These are phyloP conservation scores for Amylocarpus encephaloides DNA, from an alignment of 2,329 filamentous ascomycete species.

Conservation along the genomic window DNA sequence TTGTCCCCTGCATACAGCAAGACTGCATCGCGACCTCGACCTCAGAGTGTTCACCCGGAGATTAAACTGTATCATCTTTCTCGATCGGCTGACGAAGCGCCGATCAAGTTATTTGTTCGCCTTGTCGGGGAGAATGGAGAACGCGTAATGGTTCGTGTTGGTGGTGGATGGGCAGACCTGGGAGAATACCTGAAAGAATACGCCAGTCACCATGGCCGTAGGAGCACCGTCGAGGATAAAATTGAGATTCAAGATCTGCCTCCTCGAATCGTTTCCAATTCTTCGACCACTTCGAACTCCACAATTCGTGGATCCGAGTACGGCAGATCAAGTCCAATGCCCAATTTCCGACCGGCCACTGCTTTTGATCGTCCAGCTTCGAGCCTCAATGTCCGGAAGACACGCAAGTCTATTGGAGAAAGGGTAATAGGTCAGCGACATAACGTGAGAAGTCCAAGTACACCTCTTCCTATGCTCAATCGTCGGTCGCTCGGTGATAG, in stretches of 20 bases:
- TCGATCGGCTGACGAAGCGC: constrained; percentile 73
- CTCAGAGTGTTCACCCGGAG: constrained; percentile 54
- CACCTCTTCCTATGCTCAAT: constrained; percentile 16
- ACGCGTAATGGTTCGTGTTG: constrained; percentile 95
- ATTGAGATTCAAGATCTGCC: constrained; percentile 53
- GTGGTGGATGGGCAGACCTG: constrained; percentile 95
- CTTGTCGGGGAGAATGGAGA: constrained; percentile 85
- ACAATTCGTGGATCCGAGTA: constrained; percentile 23
- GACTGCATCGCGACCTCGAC: constrained; percentile 38
- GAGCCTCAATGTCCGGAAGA: constrained; percentile 26
- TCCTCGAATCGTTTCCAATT: constrained; percentile 29
- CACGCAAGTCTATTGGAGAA: constrained; percentile 22
- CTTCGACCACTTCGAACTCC: constrained; percentile 14
- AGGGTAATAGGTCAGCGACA: neutral
- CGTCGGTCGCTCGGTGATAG: constrained; percentile 10
- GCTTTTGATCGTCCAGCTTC: constrained; percentile 23
- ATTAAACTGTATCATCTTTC: constrained; percentile 92
- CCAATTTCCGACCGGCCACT: constrained; percentile 19
- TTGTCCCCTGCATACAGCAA: constrained; percentile 55
- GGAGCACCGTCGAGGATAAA: constrained; percentile 40
- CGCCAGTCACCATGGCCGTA: constrained; percentile 82
- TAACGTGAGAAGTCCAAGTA: constrained; percentile 19
- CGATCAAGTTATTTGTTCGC: constrained; percentile 91
- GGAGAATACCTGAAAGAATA: constrained; percentile 94
- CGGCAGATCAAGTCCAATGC: constrained; percentile 37